A percentile compares a stretch with the other conserved stretches of the same genome.
Evolutionary conservation across 2,329 filamentous ascomycete species (phyloP).

Genomic region (Taxawa tesnikishii): DNA sequence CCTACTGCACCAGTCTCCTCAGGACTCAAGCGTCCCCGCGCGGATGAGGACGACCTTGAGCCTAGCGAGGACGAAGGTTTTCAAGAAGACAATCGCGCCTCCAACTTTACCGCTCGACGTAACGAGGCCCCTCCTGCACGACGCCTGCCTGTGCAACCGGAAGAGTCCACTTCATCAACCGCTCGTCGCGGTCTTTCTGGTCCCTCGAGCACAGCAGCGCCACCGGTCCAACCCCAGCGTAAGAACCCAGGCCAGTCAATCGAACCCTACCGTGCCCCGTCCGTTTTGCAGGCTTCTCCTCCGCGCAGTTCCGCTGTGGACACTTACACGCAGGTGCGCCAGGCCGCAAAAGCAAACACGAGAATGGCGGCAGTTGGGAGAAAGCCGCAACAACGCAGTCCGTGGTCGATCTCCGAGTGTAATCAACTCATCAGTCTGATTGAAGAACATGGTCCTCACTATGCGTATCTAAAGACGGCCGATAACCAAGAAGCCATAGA

Average conservation of each 20-base stretch:
- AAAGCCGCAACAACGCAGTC: slow-evolving; percentile 19
- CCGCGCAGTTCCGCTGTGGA: slow-evolving; percentile 1
- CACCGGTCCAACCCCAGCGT: slow-evolving; percentile 14
- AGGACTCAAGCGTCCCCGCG: slow-evolving; percentile 14
- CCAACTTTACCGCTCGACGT: slow-evolving; percentile 10
- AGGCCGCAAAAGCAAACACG: slow-evolving; percentile 10
- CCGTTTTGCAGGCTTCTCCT: background rate
- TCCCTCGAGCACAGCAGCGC: background rate
- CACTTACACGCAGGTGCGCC: slow-evolving; percentile 11
- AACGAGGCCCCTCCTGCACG: background rate
- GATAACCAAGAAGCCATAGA: slow-evolving; percentile 16
- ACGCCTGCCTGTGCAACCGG: background rate
- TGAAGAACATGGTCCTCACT: slow-evolving; percentile 30
- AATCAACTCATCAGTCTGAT: slow-evolving; percentile 37
- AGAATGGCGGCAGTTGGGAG: background rate
- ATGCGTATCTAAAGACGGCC: slow-evolving; percentile 30
- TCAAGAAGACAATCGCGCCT: slow-evolving; percentile 24
- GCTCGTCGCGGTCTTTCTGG: background rate
- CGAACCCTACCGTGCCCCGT: slow-evolving; percentile 10
- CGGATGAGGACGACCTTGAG: slow-evolving; percentile 19
- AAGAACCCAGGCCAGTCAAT: slow-evolving; percentile 19
- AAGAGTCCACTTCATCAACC: background rate
- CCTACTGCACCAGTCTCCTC: background rate
- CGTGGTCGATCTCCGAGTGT: slow-evolving; percentile 24
- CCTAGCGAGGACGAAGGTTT: slow-evolving; percentile 32